Base-by-base conservation (phyloP, 202 grass and related monocot species). In the Panicum virgatum region DNA sequence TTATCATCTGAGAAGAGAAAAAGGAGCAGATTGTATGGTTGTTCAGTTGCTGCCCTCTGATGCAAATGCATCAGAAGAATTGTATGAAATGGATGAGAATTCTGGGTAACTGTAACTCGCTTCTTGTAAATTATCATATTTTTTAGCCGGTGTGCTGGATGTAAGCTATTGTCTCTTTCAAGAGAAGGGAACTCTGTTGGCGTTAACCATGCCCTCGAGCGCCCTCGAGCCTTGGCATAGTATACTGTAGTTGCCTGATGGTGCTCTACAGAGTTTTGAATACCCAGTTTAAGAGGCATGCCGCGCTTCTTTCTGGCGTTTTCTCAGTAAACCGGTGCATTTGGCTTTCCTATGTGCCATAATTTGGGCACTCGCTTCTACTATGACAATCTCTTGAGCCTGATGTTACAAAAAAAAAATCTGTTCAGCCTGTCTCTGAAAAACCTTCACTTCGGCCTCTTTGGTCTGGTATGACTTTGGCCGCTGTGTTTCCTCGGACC, bases 1-100 rank as follows among this genome's bases (percentile, higher is more conserved):
- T 70, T 86, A 52, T 82, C n/a, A 82, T 53, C 60, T 73, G 66
- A 82, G 74, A 79, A 86, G 60, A 78, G 38, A 76, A 76, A 81
- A 79, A 57, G 32, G 43, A 47, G 66, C 66, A 65, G 36, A 26
- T 66, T 85, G 73, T 82, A 76, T 85, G 78, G 78, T 56, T 77
- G 57, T 52, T 10, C 43, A 72, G 68, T 61, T 51, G n/a, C 39
- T 32, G 8, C 19, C 66, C 67, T 86, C 67, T 61, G 74, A 74
- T 86, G 88, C 79, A 90, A 86, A 78, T 79, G 79, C 60, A 67
- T 76, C 3, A 45, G 66, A 68, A 16, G 73, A 73, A 60, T 66
- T 72, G 51, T 79, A 61, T 16, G 39, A 43, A 73, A 68, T 59
- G 60, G 40, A 81, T 58, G 53, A 34, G 32, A 75, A 72, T 60